Percentiles rank a stretch among this genome's conserved stretches.
phyloP scores from a whole-genome alignment of 2,329 filamentous ascomycete species.

The Verticillium klebahnii region DNA sequence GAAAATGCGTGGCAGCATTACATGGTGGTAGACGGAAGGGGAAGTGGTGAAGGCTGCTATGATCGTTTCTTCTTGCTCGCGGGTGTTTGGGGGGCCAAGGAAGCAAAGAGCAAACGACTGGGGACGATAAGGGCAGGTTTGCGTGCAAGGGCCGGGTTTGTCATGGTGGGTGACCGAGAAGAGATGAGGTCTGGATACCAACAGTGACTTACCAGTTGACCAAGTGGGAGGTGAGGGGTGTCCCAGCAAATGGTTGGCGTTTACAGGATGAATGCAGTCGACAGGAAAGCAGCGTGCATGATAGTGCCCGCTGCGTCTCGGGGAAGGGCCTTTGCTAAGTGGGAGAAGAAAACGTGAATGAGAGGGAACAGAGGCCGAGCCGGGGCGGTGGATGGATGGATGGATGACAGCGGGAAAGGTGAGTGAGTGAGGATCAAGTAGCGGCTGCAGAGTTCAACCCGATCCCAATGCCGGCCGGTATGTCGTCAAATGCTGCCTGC shows the following conservation, averaged over 20 bases:
- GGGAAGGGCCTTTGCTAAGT: background rate
- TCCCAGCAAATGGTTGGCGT: background rate
- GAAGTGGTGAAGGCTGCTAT: background rate
- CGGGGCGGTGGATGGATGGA: background rate
- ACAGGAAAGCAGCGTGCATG: background rate
- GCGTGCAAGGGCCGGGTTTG: background rate
- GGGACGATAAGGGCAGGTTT: background rate
- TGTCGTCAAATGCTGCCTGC: background rate
- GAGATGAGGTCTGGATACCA: background rate
- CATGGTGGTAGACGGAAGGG: background rate
- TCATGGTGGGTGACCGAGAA: background rate
- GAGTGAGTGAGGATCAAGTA: background rate
- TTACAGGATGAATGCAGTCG: background rate
- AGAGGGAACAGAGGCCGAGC: background rate
- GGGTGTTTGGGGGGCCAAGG: background rate
- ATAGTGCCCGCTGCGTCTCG: background rate
- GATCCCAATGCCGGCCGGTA: background rate
- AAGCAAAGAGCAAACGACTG: background rate
- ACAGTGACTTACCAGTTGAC: background rate
- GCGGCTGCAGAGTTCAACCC: background rate
- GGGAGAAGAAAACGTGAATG: background rate
- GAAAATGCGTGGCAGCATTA: background rate
- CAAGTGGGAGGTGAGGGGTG: background rate
- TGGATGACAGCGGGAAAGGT: background rate
- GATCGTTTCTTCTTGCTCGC: background rate